phyloP scores from a whole-genome alignment of 164 flowering plant genomes.

The grape (Vitis vinifera) region ASM3070453v1 NC_081818.1:24786001-24786500 shows the following conservation, averaged over 20 bases:
- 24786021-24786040: no score
- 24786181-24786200: no score
- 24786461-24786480: background rate
- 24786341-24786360: slow-evolving; percentile 72
- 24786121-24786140: no score
- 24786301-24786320: slow-evolving; percentile 97
- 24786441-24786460: background rate
- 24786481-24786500: slow-evolving; percentile 58
- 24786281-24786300: slow-evolving; percentile 80
- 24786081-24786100: no score
- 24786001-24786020: no score
- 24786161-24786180: no score
- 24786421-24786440: background rate
- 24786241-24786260: no score
- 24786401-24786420: background rate
- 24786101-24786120: no score
- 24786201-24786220: background rate
- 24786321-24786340: slow-evolving; percentile 83
- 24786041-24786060: no score
- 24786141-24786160: no score
- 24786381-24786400: background rate
- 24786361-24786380: slow-evolving; percentile 80
- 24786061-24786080: no score
- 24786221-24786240: background rate
- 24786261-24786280: slow-evolving; percentile 55